Evolutionary conservation across 805 yeast species (phyloP).

Genomic region (Candida hispaniensis): DNA sequence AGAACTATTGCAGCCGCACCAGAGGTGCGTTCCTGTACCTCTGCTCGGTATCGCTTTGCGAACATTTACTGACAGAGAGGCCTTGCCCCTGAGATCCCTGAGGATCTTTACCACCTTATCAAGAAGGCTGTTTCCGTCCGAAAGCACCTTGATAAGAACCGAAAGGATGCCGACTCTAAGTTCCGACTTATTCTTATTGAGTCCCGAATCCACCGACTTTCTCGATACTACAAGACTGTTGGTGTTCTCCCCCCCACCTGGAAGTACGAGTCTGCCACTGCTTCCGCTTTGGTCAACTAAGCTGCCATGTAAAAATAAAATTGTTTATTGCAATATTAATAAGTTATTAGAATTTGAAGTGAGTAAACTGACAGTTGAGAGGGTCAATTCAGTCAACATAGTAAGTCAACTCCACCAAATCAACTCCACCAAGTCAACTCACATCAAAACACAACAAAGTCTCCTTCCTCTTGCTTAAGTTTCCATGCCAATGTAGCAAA

Average conservation of each 20-base stretch:
- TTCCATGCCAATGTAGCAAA: too few relatives aligned
- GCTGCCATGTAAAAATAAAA: constrained; percentile 17
- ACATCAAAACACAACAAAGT: too few relatives aligned
- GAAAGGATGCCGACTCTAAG: constrained; percentile 99
- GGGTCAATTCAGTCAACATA: too few relatives aligned
- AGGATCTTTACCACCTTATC: constrained; percentile 97
- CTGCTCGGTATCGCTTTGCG: constrained; percentile 26
- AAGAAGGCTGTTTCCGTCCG: constrained; percentile 99
- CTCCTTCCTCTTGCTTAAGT: too few relatives aligned
- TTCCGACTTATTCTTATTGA: constrained; percentile 99
- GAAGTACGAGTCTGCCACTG: constrained; percentile 99
- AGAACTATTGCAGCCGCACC: neutral
- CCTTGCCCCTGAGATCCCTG: constrained; percentile 99
- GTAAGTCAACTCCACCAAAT: too few relatives aligned
- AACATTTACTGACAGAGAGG: constrained; percentile 30
- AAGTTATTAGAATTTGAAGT: too few relatives aligned
- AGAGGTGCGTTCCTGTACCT: constrained; percentile 23
- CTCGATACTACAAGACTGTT: constrained; percentile 99
- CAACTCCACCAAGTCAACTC: too few relatives aligned
- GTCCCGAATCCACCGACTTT: constrained; percentile 99
- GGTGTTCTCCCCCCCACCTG: constrained; percentile 99
- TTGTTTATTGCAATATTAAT: too few relatives aligned
- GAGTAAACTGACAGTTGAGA: too few relatives aligned
- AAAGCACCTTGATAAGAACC: constrained; percentile 99
- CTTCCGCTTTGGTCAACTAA: constrained; percentile 99